These are phyloP conservation scores for Grigorovia jiainica DNA, from an alignment of 805 yeast genomes.

Conservation along the genomic window DNA sequence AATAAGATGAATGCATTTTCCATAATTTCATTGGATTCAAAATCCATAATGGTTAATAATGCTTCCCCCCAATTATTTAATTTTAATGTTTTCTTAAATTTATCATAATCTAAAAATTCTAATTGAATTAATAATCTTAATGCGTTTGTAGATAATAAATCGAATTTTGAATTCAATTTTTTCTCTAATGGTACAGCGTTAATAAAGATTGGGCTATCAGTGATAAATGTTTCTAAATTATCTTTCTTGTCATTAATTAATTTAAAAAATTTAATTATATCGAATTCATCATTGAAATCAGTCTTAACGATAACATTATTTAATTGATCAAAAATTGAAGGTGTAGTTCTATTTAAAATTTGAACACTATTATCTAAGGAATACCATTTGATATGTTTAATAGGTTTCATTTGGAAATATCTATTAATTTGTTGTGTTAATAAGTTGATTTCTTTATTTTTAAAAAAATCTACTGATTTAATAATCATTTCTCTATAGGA, in stretches of 20 bases:
- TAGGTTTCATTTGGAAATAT: slow-evolving; percentile 69
- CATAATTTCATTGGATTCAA: slow-evolving; percentile 18
- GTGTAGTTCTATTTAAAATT: slow-evolving; percentile 44
- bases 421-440: slow-evolving; percentile 68
- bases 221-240: slow-evolving; percentile 28
- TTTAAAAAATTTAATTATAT: slow-evolving; percentile 20
- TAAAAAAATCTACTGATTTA: slow-evolving; percentile 36
- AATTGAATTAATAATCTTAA: slow-evolving; percentile 44
- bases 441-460: slow-evolving; percentile 55
- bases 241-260: slow-evolving; percentile 20
- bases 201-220: slow-evolving; percentile 24
- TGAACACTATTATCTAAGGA: slow-evolving; percentile 31
- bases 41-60: slow-evolving; percentile 24
- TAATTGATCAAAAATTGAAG: slow-evolving; percentile 40
- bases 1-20: slow-evolving; percentile 41
- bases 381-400: slow-evolving; percentile 49
- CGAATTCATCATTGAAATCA: slow-evolving; percentile 21
- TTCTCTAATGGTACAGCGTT: slow-evolving; percentile 23
- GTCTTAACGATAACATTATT: slow-evolving; percentile 28
- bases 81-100: slow-evolving; percentile 28
- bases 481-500: slow-evolving; percentile 50
- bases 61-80: slow-evolving; percentile 45
- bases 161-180: slow-evolving; percentile 37
- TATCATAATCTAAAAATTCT: slow-evolving; percentile 36
- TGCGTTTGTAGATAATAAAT: slow-evolving; percentile 47